These are phyloP conservation scores for Boletus rubescentipes DNA, from an alignment of 768 basidiomycete species.

Conservation along the genomic window DNA sequence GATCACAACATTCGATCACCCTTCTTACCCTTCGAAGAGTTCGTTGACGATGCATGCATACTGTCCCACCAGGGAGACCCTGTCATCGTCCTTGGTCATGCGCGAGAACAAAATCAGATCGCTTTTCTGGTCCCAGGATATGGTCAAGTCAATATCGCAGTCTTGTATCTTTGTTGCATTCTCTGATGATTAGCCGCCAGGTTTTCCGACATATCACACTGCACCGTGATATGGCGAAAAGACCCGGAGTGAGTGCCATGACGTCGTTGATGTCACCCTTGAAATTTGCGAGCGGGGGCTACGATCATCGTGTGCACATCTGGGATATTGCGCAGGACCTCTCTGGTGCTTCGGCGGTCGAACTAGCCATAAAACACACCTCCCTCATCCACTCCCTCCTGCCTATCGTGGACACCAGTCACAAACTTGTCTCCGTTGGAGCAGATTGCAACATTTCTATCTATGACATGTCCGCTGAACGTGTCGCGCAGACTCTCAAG, in stretches of 20 bases:
- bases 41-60: slow-evolving; percentile 45
- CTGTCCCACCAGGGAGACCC: slow-evolving; percentile 25
- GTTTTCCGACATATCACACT: slow-evolving; percentile 10
- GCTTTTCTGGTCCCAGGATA: slow-evolving; percentile 20
- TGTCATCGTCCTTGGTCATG: slow-evolving; percentile 39
- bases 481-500: slow-evolving; percentile 40
- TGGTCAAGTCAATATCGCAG: slow-evolving; percentile 24
- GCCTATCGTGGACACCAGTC: slow-evolving; percentile 42
- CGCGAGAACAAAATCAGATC: slow-evolving; percentile 37
- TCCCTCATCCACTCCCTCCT: slow-evolving; percentile 45
- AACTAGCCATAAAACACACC: slow-evolving; percentile 42
- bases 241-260: slow-evolving; percentile 43
- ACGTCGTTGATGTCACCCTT: slow-evolving; percentile 40
- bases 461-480: slow-evolving; percentile 48
- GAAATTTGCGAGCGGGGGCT: slow-evolving; percentile 49
- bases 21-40: slow-evolving; percentile 25
- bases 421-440: slow-evolving; percentile 47
- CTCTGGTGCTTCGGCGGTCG: slow-evolving; percentile 29
- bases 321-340: slow-evolving; percentile 42
- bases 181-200: slow-evolving; percentile 12
- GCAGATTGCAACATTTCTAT: slow-evolving; percentile 47
- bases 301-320: slow-evolving; percentile 47
- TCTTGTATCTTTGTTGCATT: neutral
- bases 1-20: slow-evolving; percentile 21
- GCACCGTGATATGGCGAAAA: slow-evolving; percentile 33